These are phyloP conservation scores for Phytophthora pseudosyringae DNA, from an alignment of 352 stramenopile genomes.

Conservation along the genomic window DNA sequence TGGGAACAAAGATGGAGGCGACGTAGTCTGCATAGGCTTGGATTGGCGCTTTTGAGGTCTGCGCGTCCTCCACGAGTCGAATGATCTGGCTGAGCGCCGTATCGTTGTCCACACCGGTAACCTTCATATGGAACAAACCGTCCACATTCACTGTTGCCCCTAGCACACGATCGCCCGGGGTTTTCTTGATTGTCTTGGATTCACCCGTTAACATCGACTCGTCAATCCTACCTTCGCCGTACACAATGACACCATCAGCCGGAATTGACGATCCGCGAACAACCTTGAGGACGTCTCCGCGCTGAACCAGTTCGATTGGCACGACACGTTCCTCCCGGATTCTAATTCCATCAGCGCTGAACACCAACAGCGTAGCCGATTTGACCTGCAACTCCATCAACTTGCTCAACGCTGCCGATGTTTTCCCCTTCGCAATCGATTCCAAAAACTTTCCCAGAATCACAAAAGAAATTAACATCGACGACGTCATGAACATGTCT, in stretches of 20 bases:
- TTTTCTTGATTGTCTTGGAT: slow-evolving; percentile 95
- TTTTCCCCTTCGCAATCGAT: slow-evolving; percentile 93
- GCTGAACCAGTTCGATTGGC: slow-evolving; percentile 89
- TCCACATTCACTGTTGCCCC: slow-evolving; percentile 94
- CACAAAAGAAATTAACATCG: slow-evolving; percentile 98
- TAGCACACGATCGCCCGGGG: slow-evolving; percentile 81
- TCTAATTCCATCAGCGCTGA: slow-evolving; percentile 59
- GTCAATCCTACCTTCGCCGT: slow-evolving; percentile 91
- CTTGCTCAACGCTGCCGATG: slow-evolving; percentile 94
- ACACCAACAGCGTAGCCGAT: slow-evolving; percentile 92
- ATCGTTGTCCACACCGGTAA: slow-evolving; percentile 93
- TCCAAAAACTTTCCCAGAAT: slow-evolving; percentile 98
- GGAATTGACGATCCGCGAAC: slow-evolving; percentile 93
- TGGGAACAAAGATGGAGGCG: slow-evolving; percentile 95
- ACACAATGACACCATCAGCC: slow-evolving; percentile 93
- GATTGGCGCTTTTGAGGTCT: slow-evolving; percentile 98
- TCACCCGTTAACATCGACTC: slow-evolving; percentile 97
- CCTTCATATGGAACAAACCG: slow-evolving; percentile 92
- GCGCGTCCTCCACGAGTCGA: slow-evolving; percentile 97
- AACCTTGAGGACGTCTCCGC: slow-evolving; percentile 94
- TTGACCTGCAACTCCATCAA: slow-evolving; percentile 97
- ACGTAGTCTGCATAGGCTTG: slow-evolving; percentile 98
- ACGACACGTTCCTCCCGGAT: slow-evolving; percentile 81
- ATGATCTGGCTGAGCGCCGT: slow-evolving; percentile 98
- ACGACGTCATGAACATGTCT: slow-evolving; percentile 98